Percentiles rank a stretch among this genome's conserved stretches.
Conservation (phyloP, 73 alveolate genomes). For the Symbiodinium pilosum region DNA sequence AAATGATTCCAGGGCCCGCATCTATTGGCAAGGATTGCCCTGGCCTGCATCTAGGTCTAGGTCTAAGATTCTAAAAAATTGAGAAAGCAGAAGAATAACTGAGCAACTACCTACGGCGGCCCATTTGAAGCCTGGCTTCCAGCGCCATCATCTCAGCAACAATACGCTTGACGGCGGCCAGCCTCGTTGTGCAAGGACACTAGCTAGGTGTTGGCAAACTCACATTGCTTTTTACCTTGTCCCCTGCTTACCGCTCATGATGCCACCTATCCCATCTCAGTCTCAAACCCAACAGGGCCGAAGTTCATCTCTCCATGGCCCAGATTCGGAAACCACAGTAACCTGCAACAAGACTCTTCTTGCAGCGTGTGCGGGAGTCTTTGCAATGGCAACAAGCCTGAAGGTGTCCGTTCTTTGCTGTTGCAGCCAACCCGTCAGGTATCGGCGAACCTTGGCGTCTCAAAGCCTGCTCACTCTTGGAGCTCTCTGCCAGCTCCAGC, state of each 20-base stretch:
- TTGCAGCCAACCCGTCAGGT: slow-evolving; percentile 74
- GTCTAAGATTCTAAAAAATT: too few species aligned
- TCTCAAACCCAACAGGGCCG: slow-evolving; percentile 71
- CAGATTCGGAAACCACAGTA: slow-evolving; percentile 70
- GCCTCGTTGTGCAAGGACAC: background rate
- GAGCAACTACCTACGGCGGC: slow-evolving; percentile 7
- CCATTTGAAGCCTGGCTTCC: slow-evolving; percentile 42
- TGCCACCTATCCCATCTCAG: background rate
- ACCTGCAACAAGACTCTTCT: slow-evolving; percentile 7
- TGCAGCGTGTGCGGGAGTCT: too few species aligned
- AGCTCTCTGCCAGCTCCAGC: background rate
- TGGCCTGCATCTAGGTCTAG: too few species aligned
- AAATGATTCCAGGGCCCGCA: background rate
- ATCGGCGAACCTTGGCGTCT: slow-evolving; percentile 34
- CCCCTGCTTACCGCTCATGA: too few species aligned
- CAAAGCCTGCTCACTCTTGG: too few species aligned
- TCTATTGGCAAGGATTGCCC: background rate
- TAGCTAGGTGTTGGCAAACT: too few species aligned
- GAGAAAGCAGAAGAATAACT: too few species aligned
- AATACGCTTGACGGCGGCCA: slow-evolving; percentile 83
- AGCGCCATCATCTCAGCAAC: slow-evolving; percentile 95
- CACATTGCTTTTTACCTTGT: too few species aligned
- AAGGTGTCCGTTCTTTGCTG: slow-evolving; percentile 30
- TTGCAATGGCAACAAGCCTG: background rate
- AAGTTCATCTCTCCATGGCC: slow-evolving; percentile 95